Evolutionary conservation across 306 rosid genomes (phyloP).

Genomic region (Vigna hirtella): DNA sequence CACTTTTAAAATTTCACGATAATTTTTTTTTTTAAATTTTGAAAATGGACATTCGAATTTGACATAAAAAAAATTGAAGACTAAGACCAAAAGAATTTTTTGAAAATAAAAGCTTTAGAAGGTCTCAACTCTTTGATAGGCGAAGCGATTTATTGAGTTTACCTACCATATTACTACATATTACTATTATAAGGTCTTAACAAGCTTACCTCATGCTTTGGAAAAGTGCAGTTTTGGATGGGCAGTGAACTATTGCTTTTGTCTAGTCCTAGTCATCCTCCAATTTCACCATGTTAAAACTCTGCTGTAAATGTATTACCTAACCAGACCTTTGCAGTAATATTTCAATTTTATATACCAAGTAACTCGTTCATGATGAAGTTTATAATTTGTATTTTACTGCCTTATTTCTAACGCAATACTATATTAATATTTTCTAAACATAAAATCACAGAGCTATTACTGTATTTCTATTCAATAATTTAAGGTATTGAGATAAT

Average conservation of each 20-base stretch:
- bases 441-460: background rate
- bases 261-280: background rate
- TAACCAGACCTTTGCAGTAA: background rate
- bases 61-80: too few relatives aligned
- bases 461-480: background rate
- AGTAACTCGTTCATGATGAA: too few relatives aligned
- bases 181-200: conserved; percentile 1
- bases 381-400: too few relatives aligned
- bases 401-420: too few relatives aligned
- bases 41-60: too few relatives aligned
- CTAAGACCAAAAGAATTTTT: too few relatives aligned
- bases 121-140: background rate
- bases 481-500: background rate
- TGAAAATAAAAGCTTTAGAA: too few relatives aligned
- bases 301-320: conserved; percentile 5
- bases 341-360: too few relatives aligned
- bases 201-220: conserved; percentile 16
- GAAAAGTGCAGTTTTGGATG: conserved; percentile 18
- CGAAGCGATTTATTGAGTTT: background rate
- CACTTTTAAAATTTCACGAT: too few relatives aligned
- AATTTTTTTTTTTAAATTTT: too few relatives aligned
- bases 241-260: background rate
- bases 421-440: background rate
- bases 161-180: background rate
- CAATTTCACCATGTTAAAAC: background rate